A percentile compares a stretch with the other conserved stretches of the same genome.
These are phyloP conservation scores for Laguncularia racemosa DNA, from an alignment of 345 rosid genomes.

Conservation along the genomic window DNA sequence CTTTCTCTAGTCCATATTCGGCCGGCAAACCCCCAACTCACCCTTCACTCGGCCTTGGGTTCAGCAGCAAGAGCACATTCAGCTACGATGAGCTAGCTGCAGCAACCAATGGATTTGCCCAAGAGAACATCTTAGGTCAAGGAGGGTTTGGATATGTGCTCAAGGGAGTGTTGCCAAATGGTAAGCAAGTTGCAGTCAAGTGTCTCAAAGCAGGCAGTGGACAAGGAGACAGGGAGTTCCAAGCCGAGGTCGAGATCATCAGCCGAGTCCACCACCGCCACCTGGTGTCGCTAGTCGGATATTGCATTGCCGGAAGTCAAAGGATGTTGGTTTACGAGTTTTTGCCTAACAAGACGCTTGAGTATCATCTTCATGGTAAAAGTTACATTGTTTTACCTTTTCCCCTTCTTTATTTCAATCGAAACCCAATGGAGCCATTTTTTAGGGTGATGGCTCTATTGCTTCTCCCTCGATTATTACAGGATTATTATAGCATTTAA, in stretches of 20 bases:
- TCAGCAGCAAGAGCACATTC: conserved; percentile 55
- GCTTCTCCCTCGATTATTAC: no score
- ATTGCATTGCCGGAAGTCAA: conserved; percentile 54
- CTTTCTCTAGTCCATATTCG: conserved; percentile 27
- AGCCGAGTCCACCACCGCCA: conserved; percentile 95
- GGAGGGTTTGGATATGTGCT: conserved; percentile 94
- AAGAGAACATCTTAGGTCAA: conserved; percentile 57
- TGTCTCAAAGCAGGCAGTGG: conserved; percentile 82
- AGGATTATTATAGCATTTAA: no score
- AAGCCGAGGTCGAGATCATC: conserved; percentile 90
- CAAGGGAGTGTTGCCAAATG: conserved; percentile 57
- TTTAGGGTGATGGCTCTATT: no score
- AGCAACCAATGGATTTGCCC: conserved; percentile 66
- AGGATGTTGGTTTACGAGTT: conserved; percentile 77
- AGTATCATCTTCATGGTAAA: conserved; percentile 65
- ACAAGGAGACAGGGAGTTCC: conserved; percentile 85
- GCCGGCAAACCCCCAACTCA: conserved; percentile 31
- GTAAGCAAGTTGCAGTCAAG: conserved; percentile 82
- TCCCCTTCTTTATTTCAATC: no score
- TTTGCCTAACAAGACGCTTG: conserved; percentile 67
- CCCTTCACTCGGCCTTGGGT: conserved; percentile 34
- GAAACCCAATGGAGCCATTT: no score
- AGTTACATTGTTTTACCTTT: no score
- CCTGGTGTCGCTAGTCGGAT: conserved; percentile 83
- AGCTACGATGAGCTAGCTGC: conserved; percentile 60